Evolutionary conservation across 179 eudicot genomes (phyloP), one percentile per base, ranked within the genome.

Genomic region (Spergularia azorica): DNA sequence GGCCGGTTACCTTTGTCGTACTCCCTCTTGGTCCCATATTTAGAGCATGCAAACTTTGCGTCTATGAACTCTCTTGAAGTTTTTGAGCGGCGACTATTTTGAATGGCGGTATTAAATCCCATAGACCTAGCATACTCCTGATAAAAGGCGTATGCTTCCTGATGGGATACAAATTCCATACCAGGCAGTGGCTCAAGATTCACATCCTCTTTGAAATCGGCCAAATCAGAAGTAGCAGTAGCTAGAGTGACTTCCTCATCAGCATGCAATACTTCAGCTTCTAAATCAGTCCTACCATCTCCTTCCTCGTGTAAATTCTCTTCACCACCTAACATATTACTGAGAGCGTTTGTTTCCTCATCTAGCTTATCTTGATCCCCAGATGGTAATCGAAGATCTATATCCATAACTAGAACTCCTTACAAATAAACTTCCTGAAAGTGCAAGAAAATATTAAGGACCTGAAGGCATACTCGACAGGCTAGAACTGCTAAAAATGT

Each of bases 41-140:
- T 91, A 52, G 99, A 95, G 83, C 99, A 95, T 66, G 97, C 99
- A 87, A 91, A 95, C 76, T 93, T 93, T 21, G 97, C 99, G 71
- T 93, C 99, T 63, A 95, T 95, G 79, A 95, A 93, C 79, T 93
- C 97, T 64, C 93, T 89, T 59, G 97, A 89, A 48, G 93, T 95
- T 86, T 93, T 95, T 71, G 99, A 95, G 36, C 95, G 93, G 12
- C 99, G 95, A 83, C 97, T 95, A 68, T 93, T 93, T 76, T 91
- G 95, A 73, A 93, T 95, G 15, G 99, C 95, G 21, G 97, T 91
- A 82, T 87, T 91, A 81, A 93, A 95, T 57, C 99, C 99, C 89
- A 89, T 90, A 54, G 97, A 89, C 83, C 97, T 87, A 46, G 99
- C 97, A 84, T 95, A 95, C 77, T 93, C 99, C 77, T 95, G 97